Evolutionary conservation across 371 early-diverging fungal genomes (phyloP).

Genomic region (Rhizopus arrhizus): DNA sequence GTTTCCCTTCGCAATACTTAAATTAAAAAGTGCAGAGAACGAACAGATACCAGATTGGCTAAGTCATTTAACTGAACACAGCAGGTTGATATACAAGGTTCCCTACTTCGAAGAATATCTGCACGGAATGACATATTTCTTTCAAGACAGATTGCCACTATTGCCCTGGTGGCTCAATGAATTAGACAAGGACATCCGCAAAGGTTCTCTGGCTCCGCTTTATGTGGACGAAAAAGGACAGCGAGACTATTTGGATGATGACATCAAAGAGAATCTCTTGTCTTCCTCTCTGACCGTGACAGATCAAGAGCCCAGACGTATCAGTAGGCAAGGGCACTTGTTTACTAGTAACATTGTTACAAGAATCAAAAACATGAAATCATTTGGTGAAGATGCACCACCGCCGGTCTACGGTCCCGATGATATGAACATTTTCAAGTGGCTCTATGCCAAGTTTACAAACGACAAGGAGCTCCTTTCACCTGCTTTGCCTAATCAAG

Average conservation of each 20-base stretch:
- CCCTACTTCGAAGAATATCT: slow-evolving; percentile 97
- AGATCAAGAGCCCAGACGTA: too few relatives aligned
- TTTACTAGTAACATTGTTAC: background rate
- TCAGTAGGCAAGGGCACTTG: too few relatives aligned
- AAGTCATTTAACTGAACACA: slow-evolving; percentile 72
- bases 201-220: background rate
- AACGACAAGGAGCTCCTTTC: slow-evolving; percentile 5
- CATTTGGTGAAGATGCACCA: background rate
- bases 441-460: slow-evolving; percentile 14
- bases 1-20: slow-evolving; percentile 96
- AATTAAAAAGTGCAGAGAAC: slow-evolving; percentile 84
- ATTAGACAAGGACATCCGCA: slow-evolving; percentile 81
- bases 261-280: background rate
- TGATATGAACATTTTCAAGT: slow-evolving; percentile 14
- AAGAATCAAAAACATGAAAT: background rate
- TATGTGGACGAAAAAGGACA: background rate
- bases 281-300: background rate
- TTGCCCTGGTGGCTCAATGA: slow-evolving; percentile 94
- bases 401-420: background rate
- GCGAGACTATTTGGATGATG: background rate
- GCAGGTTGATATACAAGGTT: slow-evolving; percentile 88
- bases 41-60: slow-evolving; percentile 88
- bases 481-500: background rate
- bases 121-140: slow-evolving; percentile 88
- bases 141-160: slow-evolving; percentile 74